Evolutionary conservation across 441 rosid genomes (phyloP).

Genomic region (Eugenia klotzschiana): DNA sequence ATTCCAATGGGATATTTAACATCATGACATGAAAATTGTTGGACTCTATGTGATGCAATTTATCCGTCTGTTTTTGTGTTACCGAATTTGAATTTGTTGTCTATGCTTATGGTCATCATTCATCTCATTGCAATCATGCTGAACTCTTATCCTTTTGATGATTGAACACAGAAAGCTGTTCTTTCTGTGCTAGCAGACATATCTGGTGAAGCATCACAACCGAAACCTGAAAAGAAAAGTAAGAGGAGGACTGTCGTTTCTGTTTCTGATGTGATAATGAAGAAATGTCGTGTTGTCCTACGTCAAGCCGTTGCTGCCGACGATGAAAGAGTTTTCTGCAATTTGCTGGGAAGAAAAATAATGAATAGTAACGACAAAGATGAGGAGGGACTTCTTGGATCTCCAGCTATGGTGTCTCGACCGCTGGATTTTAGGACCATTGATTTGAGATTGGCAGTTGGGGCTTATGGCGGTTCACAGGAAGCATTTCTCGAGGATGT

Average conservation of each 20-base stretch:
- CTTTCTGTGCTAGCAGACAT: conserved; percentile 77
- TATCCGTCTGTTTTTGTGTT: background rate
- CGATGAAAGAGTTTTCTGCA: conserved; percentile 76
- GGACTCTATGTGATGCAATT: background rate
- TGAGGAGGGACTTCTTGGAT: conserved; percentile 94
- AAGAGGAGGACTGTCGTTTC: conserved; percentile 41
- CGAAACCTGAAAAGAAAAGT: conserved; percentile 38
- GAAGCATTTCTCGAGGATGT: conserved; percentile 95
- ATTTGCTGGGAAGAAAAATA: conserved; percentile 74
- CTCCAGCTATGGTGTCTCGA: conserved; percentile 93
- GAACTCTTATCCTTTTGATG: conserved; percentile 8
- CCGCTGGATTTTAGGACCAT: conserved; percentile 95
- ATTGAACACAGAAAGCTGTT: conserved; percentile 91
- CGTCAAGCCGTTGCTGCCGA: conserved; percentile 81
- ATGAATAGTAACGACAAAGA: conserved; percentile 63
- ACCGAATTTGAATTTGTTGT: background rate
- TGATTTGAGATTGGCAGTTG: conserved; percentile 88
- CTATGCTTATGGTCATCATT: background rate
- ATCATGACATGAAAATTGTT: background rate
- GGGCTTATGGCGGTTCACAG: conserved; percentile 79
- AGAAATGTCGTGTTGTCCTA: conserved; percentile 73
- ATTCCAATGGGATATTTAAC: background rate
- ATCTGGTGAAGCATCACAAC: conserved; percentile 30
- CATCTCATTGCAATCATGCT: background rate
- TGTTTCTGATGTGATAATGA: conserved; percentile 76